These are phyloP conservation scores for Fusarium musae DNA, from an alignment of 2,329 filamentous ascomycete species.

Conservation along the genomic window DNA sequence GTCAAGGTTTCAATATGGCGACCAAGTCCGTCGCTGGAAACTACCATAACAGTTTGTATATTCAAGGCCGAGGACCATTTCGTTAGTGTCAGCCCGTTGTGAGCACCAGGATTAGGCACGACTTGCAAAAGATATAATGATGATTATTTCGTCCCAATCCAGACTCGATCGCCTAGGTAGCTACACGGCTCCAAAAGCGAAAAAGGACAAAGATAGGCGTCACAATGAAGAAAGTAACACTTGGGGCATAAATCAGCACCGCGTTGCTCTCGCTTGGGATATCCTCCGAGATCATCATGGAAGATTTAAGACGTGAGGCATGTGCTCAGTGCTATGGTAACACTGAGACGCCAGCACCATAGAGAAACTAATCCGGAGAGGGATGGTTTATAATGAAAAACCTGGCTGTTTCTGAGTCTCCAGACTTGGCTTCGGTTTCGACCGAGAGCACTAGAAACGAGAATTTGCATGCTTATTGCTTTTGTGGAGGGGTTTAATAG, in stretches of 20 bases:
- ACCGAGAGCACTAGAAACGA: neutral
- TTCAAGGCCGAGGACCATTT: constrained; percentile 49
- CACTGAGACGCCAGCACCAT: neutral
- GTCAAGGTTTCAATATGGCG: constrained; percentile 53
- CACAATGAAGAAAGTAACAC: constrained; percentile 56
- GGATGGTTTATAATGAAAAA: neutral
- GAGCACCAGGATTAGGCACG: neutral
- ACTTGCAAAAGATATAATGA: constrained; percentile 55
- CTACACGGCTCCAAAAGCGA: constrained; percentile 54
- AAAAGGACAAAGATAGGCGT: constrained; percentile 55
- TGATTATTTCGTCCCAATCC: constrained; percentile 57
- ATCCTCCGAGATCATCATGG: constrained; percentile 45
- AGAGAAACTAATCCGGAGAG: neutral
- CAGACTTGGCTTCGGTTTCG: neutral
- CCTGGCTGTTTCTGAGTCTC: neutral
- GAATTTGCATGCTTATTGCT: constrained; percentile 18
- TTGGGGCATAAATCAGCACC: constrained; percentile 52
- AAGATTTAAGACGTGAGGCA: neutral
- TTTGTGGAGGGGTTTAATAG: constrained; percentile 4
- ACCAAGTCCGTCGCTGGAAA: constrained; percentile 55
- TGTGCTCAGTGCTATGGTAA: neutral
- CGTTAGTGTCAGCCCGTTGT: neutral
- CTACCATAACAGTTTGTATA: constrained; percentile 54
- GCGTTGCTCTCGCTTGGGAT: constrained; percentile 51
- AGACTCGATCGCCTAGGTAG: constrained; percentile 50